These are phyloP conservation scores for Cerioporus squamosus DNA, from an alignment of 1,284 basidiomycete species.

Conservation along the genomic window DNA sequence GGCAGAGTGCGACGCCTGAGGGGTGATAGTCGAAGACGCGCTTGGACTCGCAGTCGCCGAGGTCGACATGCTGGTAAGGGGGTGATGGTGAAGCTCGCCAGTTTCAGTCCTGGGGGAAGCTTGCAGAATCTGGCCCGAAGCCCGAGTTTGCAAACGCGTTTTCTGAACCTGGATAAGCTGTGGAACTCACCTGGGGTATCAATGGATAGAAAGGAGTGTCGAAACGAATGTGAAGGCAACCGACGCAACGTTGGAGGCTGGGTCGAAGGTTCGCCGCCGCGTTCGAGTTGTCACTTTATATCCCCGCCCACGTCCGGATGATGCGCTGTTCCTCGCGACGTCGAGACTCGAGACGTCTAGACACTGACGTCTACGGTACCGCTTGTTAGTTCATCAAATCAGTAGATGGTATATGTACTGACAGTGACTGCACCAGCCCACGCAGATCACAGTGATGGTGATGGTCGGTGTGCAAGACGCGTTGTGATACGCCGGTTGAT, in stretches of 20 bases:
- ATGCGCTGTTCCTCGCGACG: conserved; percentile 22
- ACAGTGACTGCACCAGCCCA: not conserved
- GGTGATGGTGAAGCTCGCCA: conserved; percentile 5
- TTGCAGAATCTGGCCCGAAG: not conserved
- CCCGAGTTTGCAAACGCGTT: not conserved
- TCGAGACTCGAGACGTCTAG: conserved; percentile 15
- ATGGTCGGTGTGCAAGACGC: conserved; percentile 1
- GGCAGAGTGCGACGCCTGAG: conserved; percentile 15
- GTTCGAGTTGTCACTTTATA: conserved; percentile 2
- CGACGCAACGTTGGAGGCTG: conserved; percentile 7
- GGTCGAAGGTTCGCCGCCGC: not conserved
- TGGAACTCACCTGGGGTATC: conserved; percentile 4
- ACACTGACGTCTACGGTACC: conserved; percentile 7
- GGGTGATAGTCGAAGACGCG: conserved; percentile 2
- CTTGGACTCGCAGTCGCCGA: conserved; percentile 1
- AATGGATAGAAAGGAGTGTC: not conserved
- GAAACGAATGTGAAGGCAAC: conserved; percentile 16
- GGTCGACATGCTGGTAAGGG: conserved; percentile 17
- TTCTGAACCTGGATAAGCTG: too few relatives aligned
- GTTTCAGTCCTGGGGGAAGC: not conserved
- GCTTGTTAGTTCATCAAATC: conserved; percentile 16
- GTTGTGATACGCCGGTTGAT: not conserved
- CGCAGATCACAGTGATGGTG: conserved; percentile 19
- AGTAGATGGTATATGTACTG: conserved; percentile 7
- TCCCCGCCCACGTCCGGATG: conserved; percentile 5